phyloP scores from a whole-genome alignment of 2,329 filamentous ascomycete species.

The Knoxdaviesia proteae region DNA sequence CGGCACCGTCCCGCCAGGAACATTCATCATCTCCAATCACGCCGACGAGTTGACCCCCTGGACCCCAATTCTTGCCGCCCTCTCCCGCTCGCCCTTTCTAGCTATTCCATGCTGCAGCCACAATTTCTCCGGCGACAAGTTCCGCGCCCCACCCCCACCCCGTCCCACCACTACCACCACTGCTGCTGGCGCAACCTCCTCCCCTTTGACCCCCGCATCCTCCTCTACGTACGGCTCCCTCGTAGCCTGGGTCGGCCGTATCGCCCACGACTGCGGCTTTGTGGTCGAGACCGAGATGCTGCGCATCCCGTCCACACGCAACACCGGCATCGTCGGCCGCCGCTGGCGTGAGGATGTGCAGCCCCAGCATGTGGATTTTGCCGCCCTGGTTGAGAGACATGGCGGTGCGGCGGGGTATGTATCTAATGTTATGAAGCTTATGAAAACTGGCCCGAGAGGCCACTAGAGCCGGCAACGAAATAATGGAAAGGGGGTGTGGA shows the following conservation, averaged over 20 bases:
- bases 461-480: constrained; percentile 11
- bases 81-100: constrained; percentile 64
- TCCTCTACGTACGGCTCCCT: constrained; percentile 63
- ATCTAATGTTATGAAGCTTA: constrained; percentile 38
- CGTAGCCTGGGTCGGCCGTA: constrained; percentile 51
- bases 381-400: constrained; percentile 24
- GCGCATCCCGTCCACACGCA: constrained; percentile 80
- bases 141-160: constrained; percentile 39
- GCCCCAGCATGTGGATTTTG: constrained; percentile 16
- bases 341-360: constrained; percentile 9
- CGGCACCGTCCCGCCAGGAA: constrained; percentile 50
- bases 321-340: constrained; percentile 60
- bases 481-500: too few relatives aligned
- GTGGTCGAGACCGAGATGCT: constrained; percentile 64
- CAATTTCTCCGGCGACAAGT: constrained; percentile 53
- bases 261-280: constrained; percentile 57
- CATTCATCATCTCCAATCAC: constrained; percentile 93
- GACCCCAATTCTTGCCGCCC: constrained; percentile 71
- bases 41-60: constrained; percentile 90
- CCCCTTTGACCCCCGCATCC: too few relatives aligned
- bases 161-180: constrained; percentile 20
- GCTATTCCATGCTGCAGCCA: constrained; percentile 94
- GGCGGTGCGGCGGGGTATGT: constrained; percentile 36
- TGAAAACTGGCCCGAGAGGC: constrained; percentile 23
- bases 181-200: too few relatives aligned